Percentiles rank a stretch among this genome's conserved stretches.
phyloP scores from a whole-genome alignment of 257 asterid genomes.

The Nicotiana tomentosiformis region DNA sequence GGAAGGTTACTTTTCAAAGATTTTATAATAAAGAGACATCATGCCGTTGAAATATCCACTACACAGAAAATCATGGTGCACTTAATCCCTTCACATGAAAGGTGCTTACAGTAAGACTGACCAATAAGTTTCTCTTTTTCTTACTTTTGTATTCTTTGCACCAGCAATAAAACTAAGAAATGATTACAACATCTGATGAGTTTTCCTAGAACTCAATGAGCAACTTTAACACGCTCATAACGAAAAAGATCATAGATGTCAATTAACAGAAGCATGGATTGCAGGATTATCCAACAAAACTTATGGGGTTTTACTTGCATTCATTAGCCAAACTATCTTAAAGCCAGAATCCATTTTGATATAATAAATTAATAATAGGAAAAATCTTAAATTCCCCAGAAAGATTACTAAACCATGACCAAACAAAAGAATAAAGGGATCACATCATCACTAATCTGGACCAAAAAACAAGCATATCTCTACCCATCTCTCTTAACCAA shows the following conservation, averaged over 20 bases:
- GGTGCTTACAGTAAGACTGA: neutral
- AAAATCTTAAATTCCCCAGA: neutral
- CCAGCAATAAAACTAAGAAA: neutral
- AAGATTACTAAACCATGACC: neutral
- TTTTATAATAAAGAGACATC: neutral
- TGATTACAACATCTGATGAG: neutral
- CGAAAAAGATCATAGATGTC: neutral
- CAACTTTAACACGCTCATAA: neutral
- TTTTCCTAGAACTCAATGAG: neutral
- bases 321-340: neutral
- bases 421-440: neutral
- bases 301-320: neutral
- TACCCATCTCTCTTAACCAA: neutral
- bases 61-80: neutral
- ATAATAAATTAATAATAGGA: neutral
- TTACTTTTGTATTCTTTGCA: neutral
- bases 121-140: neutral
- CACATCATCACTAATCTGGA: neutral
- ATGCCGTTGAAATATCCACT: neutral
- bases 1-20: neutral
- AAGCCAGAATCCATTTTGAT: neutral
- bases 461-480: neutral
- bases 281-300: neutral
- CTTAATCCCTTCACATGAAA: neutral
- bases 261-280: neutral